A percentile compares a stretch with the other conserved stretches of the same genome.
These are phyloP conservation scores for Schoenoplectus tabernaemontani DNA, from an alignment of 202 grass and related monocot species.

Conservation along the genomic window DNA sequence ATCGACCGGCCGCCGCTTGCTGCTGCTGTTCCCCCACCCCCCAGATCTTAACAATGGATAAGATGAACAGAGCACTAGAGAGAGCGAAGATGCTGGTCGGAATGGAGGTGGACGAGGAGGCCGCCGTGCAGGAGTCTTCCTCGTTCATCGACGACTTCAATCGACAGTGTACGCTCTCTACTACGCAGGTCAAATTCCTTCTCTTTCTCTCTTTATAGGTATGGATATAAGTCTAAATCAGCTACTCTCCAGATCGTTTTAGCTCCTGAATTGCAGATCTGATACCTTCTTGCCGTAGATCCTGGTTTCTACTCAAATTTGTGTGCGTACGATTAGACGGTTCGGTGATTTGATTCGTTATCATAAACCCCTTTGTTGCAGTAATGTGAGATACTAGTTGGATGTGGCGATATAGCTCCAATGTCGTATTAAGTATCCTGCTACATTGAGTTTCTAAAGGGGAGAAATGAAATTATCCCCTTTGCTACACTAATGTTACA, in stretches of 20 bases:
- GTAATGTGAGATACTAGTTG: neutral
- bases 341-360: neutral
- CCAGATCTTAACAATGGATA: conserved; percentile 43
- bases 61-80: conserved; percentile 78
- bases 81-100: conserved; percentile 97
- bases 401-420: neutral
- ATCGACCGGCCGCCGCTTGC: neutral
- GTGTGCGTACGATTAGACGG: neutral
- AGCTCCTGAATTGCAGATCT: neutral
- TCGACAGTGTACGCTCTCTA: conserved; percentile 76
- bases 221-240: neutral
- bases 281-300: neutral
- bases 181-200: conserved; percentile 49
- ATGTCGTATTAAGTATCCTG: too few relatives aligned
- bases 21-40: neutral
- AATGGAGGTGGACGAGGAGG: conserved; percentile 88
- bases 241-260: neutral
- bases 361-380: neutral
- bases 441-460: too few relatives aligned
- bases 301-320: neutral
- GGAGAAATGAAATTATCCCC: too few relatives aligned
- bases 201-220: neutral
- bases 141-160: conserved; percentile 90
- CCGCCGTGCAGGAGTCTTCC: conserved; percentile 40
- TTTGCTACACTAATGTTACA: too few relatives aligned